A percentile compares a stretch with the other conserved stretches of the same genome.
phyloP scores from a whole-genome alignment of 2,329 filamentous ascomycete species.

The Fusarium proliferatum region DNA sequence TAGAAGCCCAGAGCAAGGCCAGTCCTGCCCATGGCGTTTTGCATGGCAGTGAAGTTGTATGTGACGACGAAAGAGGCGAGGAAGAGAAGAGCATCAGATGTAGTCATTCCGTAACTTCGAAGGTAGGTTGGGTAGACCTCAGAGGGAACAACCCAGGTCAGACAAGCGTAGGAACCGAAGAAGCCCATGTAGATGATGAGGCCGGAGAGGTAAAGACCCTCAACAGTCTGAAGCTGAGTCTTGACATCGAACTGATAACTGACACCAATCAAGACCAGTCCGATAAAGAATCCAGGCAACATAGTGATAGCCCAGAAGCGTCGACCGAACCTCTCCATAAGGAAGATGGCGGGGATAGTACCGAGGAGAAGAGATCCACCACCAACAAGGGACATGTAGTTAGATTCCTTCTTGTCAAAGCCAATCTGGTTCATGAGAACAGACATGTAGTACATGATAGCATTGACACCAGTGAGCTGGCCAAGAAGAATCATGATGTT shows the following conservation, averaged over 20 bases:
- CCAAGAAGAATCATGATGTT: conserved; percentile 77
- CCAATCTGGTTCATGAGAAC: conserved; percentile 75
- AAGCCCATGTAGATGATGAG: conserved; percentile 75
- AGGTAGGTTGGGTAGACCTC: conserved; percentile 81
- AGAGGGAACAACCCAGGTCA: conserved; percentile 74
- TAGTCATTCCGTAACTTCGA: conserved; percentile 79
- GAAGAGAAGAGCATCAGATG: conserved; percentile 75
- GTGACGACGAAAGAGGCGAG: conserved; percentile 78
- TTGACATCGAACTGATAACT: conserved; percentile 67
- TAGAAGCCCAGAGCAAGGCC: conserved; percentile 78
- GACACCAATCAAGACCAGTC: conserved; percentile 72
- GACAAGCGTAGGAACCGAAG: conserved; percentile 73
- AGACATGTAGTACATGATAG: conserved; percentile 78
- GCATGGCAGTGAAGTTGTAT: conserved; percentile 80
- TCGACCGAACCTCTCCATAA: conserved; percentile 78
- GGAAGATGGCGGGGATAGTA: conserved; percentile 74
- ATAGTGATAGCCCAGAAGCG: conserved; percentile 80
- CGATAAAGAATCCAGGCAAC: conserved; percentile 78
- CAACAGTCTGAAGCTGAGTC: conserved; percentile 58
- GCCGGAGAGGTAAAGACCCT: conserved; percentile 74
- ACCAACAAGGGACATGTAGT: conserved; percentile 81
- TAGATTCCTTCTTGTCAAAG: conserved; percentile 69
- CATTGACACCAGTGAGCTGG: conserved; percentile 77
- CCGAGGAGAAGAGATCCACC: conserved; percentile 74
- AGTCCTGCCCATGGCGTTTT: conserved; percentile 72